Base-by-base conservation (phyloP, 192 early-diverging fungal species). In the Globomyces pollinis-pini region DNA sequence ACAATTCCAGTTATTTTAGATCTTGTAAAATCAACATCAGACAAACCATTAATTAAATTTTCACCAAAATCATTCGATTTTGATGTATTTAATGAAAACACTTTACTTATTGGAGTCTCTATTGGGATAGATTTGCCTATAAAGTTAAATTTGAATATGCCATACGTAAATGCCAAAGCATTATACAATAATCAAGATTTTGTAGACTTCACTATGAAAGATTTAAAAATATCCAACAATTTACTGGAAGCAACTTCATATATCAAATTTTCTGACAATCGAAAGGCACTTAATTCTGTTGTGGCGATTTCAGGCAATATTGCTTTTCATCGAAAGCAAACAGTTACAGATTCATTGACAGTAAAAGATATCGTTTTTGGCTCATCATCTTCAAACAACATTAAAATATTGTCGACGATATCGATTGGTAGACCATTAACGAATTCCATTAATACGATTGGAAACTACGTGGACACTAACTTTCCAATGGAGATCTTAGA, bases 161-260 rank as follows among this genome's bases (percentile, higher is more conserved):
- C 53, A 7, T 55, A 55, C 29, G 38, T 55, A 7, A 24, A 55
- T 31, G 23, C 38, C 5, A 23, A 55, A 35, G 38, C 53, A 6
- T n/a, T 38, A 8, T 41, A 33, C 53, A 55, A 55, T 24, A 41
- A 34, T 23, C 21, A 38, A n/a, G 53, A 55, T 13, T 55, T 55
- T 55, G 38, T 55, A 8, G 23, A 55, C 53, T 18, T 28, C 31
- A 55, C 9, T 23, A 20, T 55, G 7, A 26, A 15, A 20, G 29
- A 41, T 21, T 15, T 55, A 23, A 13, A 55, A 15, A 21, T 28
- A 23, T 33, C 35, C 7, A 55, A 34, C 29, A 28, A 55, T 23
- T 33, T 55, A 31, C 3, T 55, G 35, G 33, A 20, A 9, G 3
- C 23, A 20, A 34, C 21, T 36, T 24, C 38, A 11, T 23, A 38